Evolutionary conservation across 192 early-diverging fungal species (phyloP).

Genomic region (Powellomyces hirtus): DNA sequence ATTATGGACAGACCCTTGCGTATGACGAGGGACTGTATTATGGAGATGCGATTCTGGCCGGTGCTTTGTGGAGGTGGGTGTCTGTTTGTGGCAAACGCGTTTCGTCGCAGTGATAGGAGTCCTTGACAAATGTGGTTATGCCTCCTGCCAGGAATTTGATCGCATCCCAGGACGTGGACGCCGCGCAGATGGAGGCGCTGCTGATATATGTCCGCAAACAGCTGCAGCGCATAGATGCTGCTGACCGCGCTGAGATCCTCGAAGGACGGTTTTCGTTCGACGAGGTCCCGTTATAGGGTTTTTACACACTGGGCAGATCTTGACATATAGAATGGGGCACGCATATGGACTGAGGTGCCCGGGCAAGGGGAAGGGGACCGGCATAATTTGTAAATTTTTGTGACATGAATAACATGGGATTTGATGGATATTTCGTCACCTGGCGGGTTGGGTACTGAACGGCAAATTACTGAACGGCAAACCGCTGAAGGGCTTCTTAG

Average conservation of each 20-base stretch:
- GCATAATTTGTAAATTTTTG: no score
- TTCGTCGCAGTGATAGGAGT: not conserved
- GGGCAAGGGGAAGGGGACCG: no score
- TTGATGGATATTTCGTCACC: no score
- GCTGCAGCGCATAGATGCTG: slow-evolving; percentile 29
- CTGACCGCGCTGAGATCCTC: slow-evolving; percentile 17
- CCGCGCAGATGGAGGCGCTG: slow-evolving; percentile 22
- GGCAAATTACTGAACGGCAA: no score
- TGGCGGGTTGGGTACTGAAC: no score
- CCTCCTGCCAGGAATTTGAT: slow-evolving; percentile 1
- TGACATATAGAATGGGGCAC: no score
- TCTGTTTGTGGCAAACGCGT: not conserved
- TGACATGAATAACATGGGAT: no score
- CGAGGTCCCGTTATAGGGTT: no score
- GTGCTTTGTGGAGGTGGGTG: slow-evolving; percentile 75
- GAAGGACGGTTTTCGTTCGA: slow-evolving; percentile 24
- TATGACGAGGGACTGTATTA: slow-evolving; percentile 86
- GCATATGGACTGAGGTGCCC: no score
- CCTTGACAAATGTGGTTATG: not conserved
- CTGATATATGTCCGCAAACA: slow-evolving; percentile 32
- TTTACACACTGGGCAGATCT: no score
- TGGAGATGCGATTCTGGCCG: slow-evolving; percentile 83
- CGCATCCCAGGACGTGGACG: slow-evolving; percentile 9
- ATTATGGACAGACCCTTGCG: slow-evolving; percentile 85
- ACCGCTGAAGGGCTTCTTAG: no score